phyloP scores from a whole-genome alignment of 2,329 filamentous ascomycete species.

The Sclerotinia glacialis region DNA sequence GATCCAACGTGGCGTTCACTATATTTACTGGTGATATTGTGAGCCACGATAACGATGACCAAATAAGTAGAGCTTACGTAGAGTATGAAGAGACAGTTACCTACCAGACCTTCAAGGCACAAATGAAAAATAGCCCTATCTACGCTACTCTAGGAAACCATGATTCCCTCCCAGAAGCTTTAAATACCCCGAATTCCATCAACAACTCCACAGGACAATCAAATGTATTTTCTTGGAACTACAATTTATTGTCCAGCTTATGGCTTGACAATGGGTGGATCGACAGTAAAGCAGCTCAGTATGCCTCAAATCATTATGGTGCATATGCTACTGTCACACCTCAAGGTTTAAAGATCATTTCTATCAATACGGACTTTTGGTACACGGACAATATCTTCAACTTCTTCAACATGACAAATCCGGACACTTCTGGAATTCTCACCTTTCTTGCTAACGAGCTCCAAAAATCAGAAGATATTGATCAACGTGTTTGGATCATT shows the following conservation, averaged over 20 bases:
- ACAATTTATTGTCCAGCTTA: constrained; percentile 19
- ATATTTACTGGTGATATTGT: constrained; percentile 40
- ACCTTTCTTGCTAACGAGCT: constrained; percentile 33
- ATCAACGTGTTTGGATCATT: constrained; percentile 36
- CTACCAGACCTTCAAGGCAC: constrained; percentile 35
- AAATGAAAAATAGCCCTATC: constrained; percentile 32
- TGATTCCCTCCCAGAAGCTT: constrained; percentile 24
- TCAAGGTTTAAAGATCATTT: constrained; percentile 33
- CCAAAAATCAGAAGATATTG: constrained; percentile 31
- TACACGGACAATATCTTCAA: constrained; percentile 35
- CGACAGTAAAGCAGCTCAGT: constrained; percentile 30
- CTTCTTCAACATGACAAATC: constrained; percentile 35
- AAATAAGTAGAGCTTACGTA: constrained; percentile 35
- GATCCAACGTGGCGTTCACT: constrained; percentile 30
- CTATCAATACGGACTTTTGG: constrained; percentile 38
- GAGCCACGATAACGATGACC: constrained; percentile 34
- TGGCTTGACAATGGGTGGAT: constrained; percentile 34
- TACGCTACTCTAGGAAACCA: constrained; percentile 38
- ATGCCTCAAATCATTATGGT: constrained; percentile 33
- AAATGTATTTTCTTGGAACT: constrained; percentile 23
- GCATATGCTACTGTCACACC: constrained; percentile 21
- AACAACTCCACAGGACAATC: constrained; percentile 18
- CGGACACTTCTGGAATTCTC: constrained; percentile 32
- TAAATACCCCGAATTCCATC: constrained; percentile 12
- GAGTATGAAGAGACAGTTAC: constrained; percentile 36